Percentiles rank a stretch among this genome's conserved stretches.
Conservation (phyloP, 2,329 filamentous ascomycete species). For the Clonostachys rosea region DNA sequence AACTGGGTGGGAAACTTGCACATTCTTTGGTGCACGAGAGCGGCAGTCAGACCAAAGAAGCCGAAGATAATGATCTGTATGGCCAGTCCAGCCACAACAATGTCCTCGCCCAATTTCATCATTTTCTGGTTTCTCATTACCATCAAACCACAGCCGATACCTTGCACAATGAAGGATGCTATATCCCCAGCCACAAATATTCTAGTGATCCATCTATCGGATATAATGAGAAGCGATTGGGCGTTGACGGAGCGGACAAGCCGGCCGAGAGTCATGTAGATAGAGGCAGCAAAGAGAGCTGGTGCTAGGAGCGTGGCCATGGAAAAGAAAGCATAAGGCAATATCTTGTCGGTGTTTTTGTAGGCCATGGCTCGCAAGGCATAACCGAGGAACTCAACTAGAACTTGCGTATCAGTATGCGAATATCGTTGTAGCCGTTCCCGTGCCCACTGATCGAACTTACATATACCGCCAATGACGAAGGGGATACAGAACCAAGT, state of each 20-base stretch:
- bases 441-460: background rate
- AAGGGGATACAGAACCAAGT: background rate
- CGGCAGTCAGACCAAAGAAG: constrained; percentile 40
- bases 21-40: constrained; percentile 32
- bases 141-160: constrained; percentile 17
- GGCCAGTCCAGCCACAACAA: constrained; percentile 49
- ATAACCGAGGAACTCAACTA: background rate
- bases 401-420: background rate
- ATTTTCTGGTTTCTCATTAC: constrained; percentile 5
- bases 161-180: constrained; percentile 19
- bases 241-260: constrained; percentile 21
- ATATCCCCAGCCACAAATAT: constrained; percentile 24
- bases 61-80: constrained; percentile 51
- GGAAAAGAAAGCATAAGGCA: constrained; percentile 5
- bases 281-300: constrained; percentile 36
- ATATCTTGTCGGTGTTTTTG: background rate
- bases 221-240: constrained; percentile 11
- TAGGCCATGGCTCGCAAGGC: background rate
- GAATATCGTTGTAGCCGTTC: no score
- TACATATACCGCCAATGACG: background rate
- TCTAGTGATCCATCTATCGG: constrained; percentile 16
- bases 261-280: constrained; percentile 38
- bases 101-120: constrained; percentile 26
- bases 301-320: constrained; percentile 33
- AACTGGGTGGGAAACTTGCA: constrained; percentile 6